Base-by-base conservation (phyloP, 2,329 filamentous ascomycete genomes). In the Colletotrichum sp. region DNA sequence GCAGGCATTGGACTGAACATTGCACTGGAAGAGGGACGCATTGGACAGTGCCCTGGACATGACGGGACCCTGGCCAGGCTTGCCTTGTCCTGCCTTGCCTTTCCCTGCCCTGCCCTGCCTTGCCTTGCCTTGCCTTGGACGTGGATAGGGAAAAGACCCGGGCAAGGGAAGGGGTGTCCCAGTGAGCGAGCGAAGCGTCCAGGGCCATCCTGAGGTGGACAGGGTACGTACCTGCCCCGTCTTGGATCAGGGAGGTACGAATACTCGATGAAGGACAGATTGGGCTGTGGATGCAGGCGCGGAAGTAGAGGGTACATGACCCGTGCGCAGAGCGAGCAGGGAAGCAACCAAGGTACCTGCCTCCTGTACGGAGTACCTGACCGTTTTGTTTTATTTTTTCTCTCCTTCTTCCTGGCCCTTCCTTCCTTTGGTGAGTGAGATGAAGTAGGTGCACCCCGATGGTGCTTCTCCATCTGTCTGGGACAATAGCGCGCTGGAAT, bases 251-350 rank as follows among this genome's bases (percentile, higher is more conserved):
- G n/a, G 16, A 32, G 59, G 59, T 61, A 61, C 59, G 16, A 61
- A 32, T 61, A 61, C 59, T 61, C 30, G 59, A 61, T 60, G 34
- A 52, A 71, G 68, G 39, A 57, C 48, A 59, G 22, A 61, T 63
- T 70, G 57, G 68, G 36, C 36, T 72, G 48, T n/a, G 52, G 36
- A 57, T 34, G 66, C 44, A 48, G 39, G 22, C 9, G 27, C 32
- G n/a, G 25, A 68, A 32, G 71, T 72, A 69, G 71, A 68, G 55
- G 65, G 55, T 69, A 69, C 71, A 27, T 73, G 71, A 32, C 28
- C 71, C 71, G 71, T 68, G 57, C 71, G 48, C 36, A 57, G 12
- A 57, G 27, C n/a, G 22, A 30, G 34, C 34, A 59, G 22, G 66
- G 15, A 52, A 34, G 22, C 12, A 36, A 22, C 19, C 32, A 63